These are phyloP conservation scores for Fusarium nygamai DNA, from an alignment of 2,329 filamentous ascomycete species.

Conservation along the genomic window DNA sequence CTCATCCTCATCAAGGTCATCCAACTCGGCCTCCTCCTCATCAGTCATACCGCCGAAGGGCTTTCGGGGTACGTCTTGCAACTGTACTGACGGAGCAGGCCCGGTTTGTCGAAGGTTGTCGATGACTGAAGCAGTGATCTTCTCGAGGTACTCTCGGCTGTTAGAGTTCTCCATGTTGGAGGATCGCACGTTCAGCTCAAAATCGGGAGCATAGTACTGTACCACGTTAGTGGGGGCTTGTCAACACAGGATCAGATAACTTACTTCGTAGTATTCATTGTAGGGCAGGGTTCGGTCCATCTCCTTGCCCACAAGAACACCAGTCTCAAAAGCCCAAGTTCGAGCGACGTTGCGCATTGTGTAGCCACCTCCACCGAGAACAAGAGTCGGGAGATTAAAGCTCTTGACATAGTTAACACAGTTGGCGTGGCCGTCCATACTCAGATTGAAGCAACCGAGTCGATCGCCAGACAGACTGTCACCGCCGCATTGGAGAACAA, in stretches of 20 bases:
- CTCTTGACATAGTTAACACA: conserved; percentile 93
- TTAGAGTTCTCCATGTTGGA: conserved; percentile 94
- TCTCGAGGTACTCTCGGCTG: conserved; percentile 81
- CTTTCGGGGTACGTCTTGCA: conserved; percentile 78
- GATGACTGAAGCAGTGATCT: conserved; percentile 81
- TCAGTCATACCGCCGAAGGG: conserved; percentile 71
- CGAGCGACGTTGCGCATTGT: conserved; percentile 97
- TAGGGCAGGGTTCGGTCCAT: conserved; percentile 88
- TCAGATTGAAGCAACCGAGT: conserved; percentile 96
- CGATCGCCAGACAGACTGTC: conserved; percentile 95
- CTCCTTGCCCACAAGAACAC: conserved; percentile 83
- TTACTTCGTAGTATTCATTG: conserved; percentile 91
- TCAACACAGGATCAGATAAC: conserved; percentile 43
- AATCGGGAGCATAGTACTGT: conserved; percentile 91
- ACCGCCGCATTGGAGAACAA: conserved; percentile 95
- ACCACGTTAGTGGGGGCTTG: conserved; percentile 33
- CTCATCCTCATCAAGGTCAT: conserved; percentile 82
- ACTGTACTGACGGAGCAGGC: conserved; percentile 88
- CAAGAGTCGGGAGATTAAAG: conserved; percentile 85
- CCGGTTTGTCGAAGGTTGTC: conserved; percentile 89
- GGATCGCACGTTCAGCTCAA: conserved; percentile 87
- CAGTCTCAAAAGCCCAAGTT: conserved; percentile 97
- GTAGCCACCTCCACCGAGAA: conserved; percentile 95
- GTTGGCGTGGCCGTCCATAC: conserved; percentile 94
- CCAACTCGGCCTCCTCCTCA: conserved; percentile 72